Evolutionary conservation across 2,329 filamentous ascomycete genomes (phyloP).

Genomic region (Fusarium albidum): DNA sequence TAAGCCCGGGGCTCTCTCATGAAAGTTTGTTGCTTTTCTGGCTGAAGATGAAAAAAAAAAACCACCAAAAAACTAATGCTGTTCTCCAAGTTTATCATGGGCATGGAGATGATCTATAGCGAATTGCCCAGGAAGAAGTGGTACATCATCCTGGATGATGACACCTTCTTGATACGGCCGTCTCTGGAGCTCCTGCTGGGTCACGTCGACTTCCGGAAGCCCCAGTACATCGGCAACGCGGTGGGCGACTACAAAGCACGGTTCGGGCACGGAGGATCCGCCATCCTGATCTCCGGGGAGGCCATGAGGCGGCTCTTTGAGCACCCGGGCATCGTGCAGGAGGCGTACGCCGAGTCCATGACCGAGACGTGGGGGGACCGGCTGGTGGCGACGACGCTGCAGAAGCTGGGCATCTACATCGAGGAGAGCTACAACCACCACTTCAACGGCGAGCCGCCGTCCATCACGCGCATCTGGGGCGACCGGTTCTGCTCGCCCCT

Average conservation of each 20-base stretch:
- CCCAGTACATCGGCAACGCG: slow-evolving; percentile 64
- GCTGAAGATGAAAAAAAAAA: too few species aligned
- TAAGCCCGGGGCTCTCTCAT: slow-evolving; percentile 38
- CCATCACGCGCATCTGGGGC: slow-evolving; percentile 56
- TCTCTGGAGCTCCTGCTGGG: slow-evolving; percentile 58
- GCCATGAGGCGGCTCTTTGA: slow-evolving; percentile 57
- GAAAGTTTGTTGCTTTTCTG: background rate
- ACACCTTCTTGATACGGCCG: slow-evolving; percentile 61
- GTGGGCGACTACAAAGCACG: slow-evolving; percentile 64
- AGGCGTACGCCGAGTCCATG: slow-evolving; percentile 57
- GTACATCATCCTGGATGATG: slow-evolving; percentile 67
- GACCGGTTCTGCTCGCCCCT: slow-evolving; percentile 64
- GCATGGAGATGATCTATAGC: slow-evolving; percentile 60
- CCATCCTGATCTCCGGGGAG: slow-evolving; percentile 59
- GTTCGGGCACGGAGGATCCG: slow-evolving; percentile 66
- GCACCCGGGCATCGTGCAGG: slow-evolving; percentile 51
- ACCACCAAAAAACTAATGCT: slow-evolving; percentile 16
- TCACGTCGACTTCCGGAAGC: slow-evolving; percentile 56
- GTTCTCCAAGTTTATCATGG: slow-evolving; percentile 58
- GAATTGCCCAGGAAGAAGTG: slow-evolving; percentile 63
- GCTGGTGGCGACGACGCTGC: slow-evolving; percentile 61
- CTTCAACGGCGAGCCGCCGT: slow-evolving; percentile 64
- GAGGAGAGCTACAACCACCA: slow-evolving; percentile 62
- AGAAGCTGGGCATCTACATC: slow-evolving; percentile 62
- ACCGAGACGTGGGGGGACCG: slow-evolving; percentile 63